Evolutionary conservation across 345 rosid species (phyloP), one percentile per base, ranked within the genome.

Genomic region (Arabis alpina): DNA sequence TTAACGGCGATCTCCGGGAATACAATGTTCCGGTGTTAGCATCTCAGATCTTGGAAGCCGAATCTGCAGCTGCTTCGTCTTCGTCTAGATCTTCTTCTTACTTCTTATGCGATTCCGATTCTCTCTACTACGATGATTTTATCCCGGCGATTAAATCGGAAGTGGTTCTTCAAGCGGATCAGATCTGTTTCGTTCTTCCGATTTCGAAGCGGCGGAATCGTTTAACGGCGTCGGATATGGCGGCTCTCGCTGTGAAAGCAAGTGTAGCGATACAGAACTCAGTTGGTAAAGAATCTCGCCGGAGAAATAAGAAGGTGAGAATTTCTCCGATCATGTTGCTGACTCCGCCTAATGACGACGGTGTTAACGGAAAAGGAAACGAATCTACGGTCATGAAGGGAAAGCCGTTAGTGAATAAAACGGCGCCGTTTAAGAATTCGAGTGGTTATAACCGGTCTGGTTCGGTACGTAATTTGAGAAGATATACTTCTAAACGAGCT

Each of bases 191-290:
- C 64, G 81, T 91, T 23, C 86, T 93, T 14, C 93, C 96, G 0
- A 30, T 51, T 10, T 85, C 96, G 12, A 91, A 83, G 79, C 96
- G 89, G n/a, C 81, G 75, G 42, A 72, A 75, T 68, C 84, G 79
- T 8, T 40, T 93, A 12, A 66, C 84, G n/a, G 90, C 98, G 13
- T 74, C 87, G 4, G 97, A 86, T 45, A 93, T 93, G 98, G 98
- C 96, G 2, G 96, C 92, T 42, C 80, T 91, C 67, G 98, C 98
- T 12, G 97, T 93, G 14, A 90, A 86, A 71, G 98, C 97, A 40
- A 85, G 88, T 84, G 68, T 84, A 23, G 96, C 98, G 40, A 71
- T 93, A 41, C 88, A 82, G 19, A 86, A 75, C 10, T 77, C 76
- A 25, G 68, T 51, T 0, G 75, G 71, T 45, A 80, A 71, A 54